A percentile compares a stretch with the other conserved stretches of the same genome.
These are phyloP conservation scores for Camellia oleifera DNA, from an alignment of 179 eudicot species.

Conservation along the genomic window DNA sequence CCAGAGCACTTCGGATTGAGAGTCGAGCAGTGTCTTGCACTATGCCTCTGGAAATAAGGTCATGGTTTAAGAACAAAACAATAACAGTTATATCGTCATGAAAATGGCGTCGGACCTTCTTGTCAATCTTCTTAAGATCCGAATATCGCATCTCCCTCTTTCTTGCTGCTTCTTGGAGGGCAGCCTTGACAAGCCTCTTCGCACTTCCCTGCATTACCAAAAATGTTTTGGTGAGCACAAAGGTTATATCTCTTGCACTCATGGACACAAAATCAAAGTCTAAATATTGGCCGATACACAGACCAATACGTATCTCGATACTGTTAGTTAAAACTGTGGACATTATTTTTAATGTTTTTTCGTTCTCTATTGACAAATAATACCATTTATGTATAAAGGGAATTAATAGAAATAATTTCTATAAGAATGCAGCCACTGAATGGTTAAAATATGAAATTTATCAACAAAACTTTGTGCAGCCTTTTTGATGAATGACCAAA, in stretches of 20 bases:
- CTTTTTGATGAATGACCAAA: too few relatives aligned
- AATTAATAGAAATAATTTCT: too few relatives aligned
- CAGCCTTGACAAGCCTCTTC: slow-evolving; percentile 65
- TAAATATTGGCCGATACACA: too few relatives aligned
- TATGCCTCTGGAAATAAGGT: slow-evolving; percentile 50
- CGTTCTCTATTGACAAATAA: neutral
- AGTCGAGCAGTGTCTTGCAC: slow-evolving; percentile 38
- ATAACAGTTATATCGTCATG: slow-evolving; percentile 77
- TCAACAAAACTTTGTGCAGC: too few relatives aligned
- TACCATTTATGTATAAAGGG: neutral
- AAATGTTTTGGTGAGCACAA: slow-evolving; percentile 5
- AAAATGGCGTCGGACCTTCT: slow-evolving; percentile 71
- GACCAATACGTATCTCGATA: too few relatives aligned
- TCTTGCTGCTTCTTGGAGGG: slow-evolving; percentile 76
- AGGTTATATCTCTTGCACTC: neutral
- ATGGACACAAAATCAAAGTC: too few relatives aligned
- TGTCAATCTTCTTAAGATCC: slow-evolving; percentile 64
- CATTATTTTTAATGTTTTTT: too few relatives aligned
- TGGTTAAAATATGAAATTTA: too few relatives aligned
- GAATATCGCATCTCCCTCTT: slow-evolving; percentile 72
- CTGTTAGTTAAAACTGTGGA: too few relatives aligned
- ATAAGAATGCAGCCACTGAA: too few relatives aligned
- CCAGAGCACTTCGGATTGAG: slow-evolving; percentile 58
- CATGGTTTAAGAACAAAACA: slow-evolving; percentile 69
- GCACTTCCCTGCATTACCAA: slow-evolving; percentile 63